phyloP scores from a whole-genome alignment of 2,329 filamentous ascomycete genomes.

The Neofusicoccum cordaticola region DNA sequence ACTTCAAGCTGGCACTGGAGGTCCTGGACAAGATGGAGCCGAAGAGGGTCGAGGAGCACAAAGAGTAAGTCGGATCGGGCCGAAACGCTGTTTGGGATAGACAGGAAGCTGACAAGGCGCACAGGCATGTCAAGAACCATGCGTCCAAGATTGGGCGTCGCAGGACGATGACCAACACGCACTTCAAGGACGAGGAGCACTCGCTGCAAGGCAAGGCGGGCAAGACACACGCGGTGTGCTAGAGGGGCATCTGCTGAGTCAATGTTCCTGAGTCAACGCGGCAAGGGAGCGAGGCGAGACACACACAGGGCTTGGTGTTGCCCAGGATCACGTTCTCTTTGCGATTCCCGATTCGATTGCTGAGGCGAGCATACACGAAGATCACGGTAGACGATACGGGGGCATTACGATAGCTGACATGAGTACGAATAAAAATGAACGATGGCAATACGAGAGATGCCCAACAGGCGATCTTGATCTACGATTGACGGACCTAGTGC shows the following conservation, averaged over 20 bases:
- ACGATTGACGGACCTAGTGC: background rate
- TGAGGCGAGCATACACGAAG: background rate
- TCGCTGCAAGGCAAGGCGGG: constrained; percentile 85
- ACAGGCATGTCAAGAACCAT: constrained; percentile 24
- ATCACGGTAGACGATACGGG: background rate
- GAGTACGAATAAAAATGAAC: background rate
- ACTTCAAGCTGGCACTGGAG: constrained; percentile 74
- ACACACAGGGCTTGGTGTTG: background rate
- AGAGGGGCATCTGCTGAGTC: constrained; percentile 24
- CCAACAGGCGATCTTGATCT: constrained; percentile 5
- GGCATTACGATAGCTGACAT: background rate
- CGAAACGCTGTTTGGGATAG: background rate
- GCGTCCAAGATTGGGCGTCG: constrained; percentile 20
- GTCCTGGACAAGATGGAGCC: constrained; percentile 72
- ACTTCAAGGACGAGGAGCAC: constrained; percentile 73
- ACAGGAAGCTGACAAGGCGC: constrained; percentile 17
- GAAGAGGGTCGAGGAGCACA: constrained; percentile 66
- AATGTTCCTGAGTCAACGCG: background rate
- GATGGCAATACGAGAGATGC: background rate
- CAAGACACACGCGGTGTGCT: constrained; percentile 88
- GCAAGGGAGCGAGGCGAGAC: background rate
- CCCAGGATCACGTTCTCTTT: too few relatives aligned
- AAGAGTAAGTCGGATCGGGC: constrained; percentile 50
- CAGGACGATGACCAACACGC: constrained; percentile 37
- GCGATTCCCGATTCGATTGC: too few relatives aligned